Evolutionary conservation across 1,284 basidiomycete species (phyloP), one percentile per base, ranked within the genome.

Genomic region (Ceraceosorus bombacis): DNA sequence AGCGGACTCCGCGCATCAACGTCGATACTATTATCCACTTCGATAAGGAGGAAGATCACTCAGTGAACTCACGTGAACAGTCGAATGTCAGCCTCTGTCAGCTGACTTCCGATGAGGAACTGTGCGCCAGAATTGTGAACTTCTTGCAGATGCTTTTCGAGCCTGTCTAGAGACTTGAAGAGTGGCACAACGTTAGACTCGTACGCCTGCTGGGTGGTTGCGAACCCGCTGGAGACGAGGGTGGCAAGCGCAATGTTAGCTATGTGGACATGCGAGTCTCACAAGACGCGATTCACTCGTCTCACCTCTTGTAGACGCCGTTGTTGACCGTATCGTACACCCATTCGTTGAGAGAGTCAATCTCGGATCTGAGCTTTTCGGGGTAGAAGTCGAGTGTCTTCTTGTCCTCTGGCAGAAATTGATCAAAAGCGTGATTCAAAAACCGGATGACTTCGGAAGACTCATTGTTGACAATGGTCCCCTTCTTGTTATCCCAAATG

Each of bases 401-500:
- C 59, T 63, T 63, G 51, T 70, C 62, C 7, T 62, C 15, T 4
- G 70, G 67, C 13, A 77, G 17, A 53, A 76, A 74, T 6, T 76
- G 70, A 58, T 78, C 71, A 46, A 78, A 78, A 8, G 60, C 62
- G 27, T 60, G 82, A 79, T 95, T 95, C 79, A 96, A 83, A 51
- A 92, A 88, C 57, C 94, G 86, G 71, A 97, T 91, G 72, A 97
- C 65, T 49, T 78, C 78, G 36, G 67, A 65, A 3, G 76, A 78
- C 61, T 78, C 75, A 66, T 76, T 98, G 81, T 89, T 95, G 59
- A 98, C 95, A 68, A 98, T 89, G 43, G 88, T 90, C 60, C 87
- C 80, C 48, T 79, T 81, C 79, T 95, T 89, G 81, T 87, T 94
- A 81, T 97, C 95, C 90, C 91, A 98, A 1, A 97, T 81, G 53